Conservation (phyloP, 306 rosid genomes). For the Citrullus mucosospermus region DNA sequence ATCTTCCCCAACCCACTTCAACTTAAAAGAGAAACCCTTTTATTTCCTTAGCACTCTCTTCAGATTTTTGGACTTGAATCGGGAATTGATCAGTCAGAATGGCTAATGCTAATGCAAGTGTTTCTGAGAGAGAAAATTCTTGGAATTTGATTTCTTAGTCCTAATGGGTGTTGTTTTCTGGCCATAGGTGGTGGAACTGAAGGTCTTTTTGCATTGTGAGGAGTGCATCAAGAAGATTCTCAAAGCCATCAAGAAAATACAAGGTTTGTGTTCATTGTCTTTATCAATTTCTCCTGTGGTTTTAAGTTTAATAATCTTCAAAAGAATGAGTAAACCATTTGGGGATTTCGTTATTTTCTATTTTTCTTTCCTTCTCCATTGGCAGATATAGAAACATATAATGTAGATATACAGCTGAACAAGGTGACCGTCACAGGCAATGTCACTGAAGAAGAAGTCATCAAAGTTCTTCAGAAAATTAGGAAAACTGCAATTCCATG, state of each 20-base stretch:
- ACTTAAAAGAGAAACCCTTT: background rate
- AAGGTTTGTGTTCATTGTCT: conserved; percentile 30
- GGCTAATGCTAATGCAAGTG: background rate
- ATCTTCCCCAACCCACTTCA: too few species aligned
- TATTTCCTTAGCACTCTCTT: background rate
- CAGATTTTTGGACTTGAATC: background rate
- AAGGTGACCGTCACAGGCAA: conserved; percentile 71
- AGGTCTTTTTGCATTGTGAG: conserved; percentile 71
- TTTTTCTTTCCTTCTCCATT: background rate
- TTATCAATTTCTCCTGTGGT: background rate
- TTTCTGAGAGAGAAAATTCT: background rate
- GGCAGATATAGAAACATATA: conserved; percentile 71
- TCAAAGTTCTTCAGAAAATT: conserved; percentile 50
- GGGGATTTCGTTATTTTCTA: too few species aligned
- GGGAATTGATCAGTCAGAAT: background rate
- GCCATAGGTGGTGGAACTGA: conserved; percentile 69
- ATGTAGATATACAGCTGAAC: conserved; percentile 50
- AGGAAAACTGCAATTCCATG: conserved; percentile 51
- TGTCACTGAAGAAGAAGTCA: conserved; percentile 51
- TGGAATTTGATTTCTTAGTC: background rate
- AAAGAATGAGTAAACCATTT: too few species aligned
- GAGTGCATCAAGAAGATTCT: conserved; percentile 84
- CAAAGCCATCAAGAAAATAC: conserved; percentile 71
- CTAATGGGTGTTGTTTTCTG: background rate
- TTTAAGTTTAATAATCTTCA: background rate